Evolutionary conservation across 805 yeast genomes (phyloP).

Genomic region (Wickerhamiella sergipiensis): DNA sequence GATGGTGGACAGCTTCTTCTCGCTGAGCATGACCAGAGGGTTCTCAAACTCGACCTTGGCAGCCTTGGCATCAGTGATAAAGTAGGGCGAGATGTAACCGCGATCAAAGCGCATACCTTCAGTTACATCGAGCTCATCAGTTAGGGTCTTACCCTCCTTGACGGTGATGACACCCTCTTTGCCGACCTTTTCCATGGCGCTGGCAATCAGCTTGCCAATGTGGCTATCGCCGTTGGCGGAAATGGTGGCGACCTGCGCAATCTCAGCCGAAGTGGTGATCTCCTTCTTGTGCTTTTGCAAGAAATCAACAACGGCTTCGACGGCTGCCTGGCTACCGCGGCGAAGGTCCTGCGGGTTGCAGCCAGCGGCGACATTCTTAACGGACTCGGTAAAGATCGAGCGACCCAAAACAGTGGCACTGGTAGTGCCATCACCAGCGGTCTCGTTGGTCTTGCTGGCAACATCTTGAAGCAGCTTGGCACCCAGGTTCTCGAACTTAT

Average conservation of each 20-base stretch:
- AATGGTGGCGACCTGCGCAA: slow-evolving; percentile 96
- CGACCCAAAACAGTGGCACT: slow-evolving; percentile 94
- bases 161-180: slow-evolving; percentile 98
- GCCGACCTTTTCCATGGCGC: slow-evolving; percentile 97
- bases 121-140: slow-evolving; percentile 90
- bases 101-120: slow-evolving; percentile 99
- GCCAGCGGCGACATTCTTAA: slow-evolving; percentile 96
- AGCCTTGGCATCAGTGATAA: slow-evolving; percentile 79
- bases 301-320: slow-evolving; percentile 77
- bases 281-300: slow-evolving; percentile 79
- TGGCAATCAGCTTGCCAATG: slow-evolving; percentile 80
- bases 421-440: slow-evolving; percentile 98
- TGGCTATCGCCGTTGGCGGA: slow-evolving; percentile 94
- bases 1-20: slow-evolving; percentile 82
- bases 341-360: slow-evolving; percentile 98
- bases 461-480: slow-evolving; percentile 93
- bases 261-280: slow-evolving; percentile 85
- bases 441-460: slow-evolving; percentile 91
- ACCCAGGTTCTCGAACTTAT: slow-evolving; percentile 92
- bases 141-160: slow-evolving; percentile 92
- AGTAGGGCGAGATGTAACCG: slow-evolving; percentile 93
- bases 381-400: slow-evolving; percentile 87
- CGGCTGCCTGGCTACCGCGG: slow-evolving; percentile 95
- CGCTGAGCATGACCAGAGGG: slow-evolving; percentile 77
- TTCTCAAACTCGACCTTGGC: slow-evolving; percentile 93